phyloP scores from a whole-genome alignment of 345 rosid genomes.

The Alliaria petiolata region DNA sequence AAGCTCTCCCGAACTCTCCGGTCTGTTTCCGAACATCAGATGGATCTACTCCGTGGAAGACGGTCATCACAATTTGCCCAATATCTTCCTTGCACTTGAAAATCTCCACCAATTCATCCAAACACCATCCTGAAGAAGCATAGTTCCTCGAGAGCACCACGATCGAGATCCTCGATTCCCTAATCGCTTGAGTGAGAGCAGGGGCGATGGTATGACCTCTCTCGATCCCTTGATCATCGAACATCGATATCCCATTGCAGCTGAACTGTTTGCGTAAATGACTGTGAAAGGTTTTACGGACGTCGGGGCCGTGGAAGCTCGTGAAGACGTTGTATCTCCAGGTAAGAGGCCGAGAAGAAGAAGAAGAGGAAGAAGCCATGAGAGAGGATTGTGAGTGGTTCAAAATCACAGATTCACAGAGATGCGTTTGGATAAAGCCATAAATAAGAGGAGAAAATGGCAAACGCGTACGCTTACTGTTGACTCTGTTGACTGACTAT shows the following conservation, averaged over 20 bases:
- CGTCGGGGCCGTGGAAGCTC: constrained; percentile 15
- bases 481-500: too few species aligned
- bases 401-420: too few species aligned
- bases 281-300: background rate
- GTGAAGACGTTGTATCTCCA: background rate
- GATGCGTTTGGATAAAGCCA: too few species aligned
- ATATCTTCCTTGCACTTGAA: background rate
- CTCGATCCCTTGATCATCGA: background rate
- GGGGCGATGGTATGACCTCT: background rate
- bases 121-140: constrained; percentile 25
- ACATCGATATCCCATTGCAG: background rate
- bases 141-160: constrained; percentile 7
- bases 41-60: constrained; percentile 5
- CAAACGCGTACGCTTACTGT: too few species aligned
- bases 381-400: background rate
- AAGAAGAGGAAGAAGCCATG: background rate
- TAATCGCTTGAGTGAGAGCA: background rate
- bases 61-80: background rate
- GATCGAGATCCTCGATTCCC: constrained; percentile 4
- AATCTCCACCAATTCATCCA: constrained; percentile 20
- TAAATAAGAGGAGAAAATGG: too few species aligned
- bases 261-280: background rate
- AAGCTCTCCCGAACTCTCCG: background rate
- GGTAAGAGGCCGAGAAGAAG: background rate
- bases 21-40: background rate